A percentile compares a stretch with the other conserved stretches of the same genome.
Evolutionary conservation across 441 rosid species (phyloP).

Genomic region (Populus hybrid): DNA sequence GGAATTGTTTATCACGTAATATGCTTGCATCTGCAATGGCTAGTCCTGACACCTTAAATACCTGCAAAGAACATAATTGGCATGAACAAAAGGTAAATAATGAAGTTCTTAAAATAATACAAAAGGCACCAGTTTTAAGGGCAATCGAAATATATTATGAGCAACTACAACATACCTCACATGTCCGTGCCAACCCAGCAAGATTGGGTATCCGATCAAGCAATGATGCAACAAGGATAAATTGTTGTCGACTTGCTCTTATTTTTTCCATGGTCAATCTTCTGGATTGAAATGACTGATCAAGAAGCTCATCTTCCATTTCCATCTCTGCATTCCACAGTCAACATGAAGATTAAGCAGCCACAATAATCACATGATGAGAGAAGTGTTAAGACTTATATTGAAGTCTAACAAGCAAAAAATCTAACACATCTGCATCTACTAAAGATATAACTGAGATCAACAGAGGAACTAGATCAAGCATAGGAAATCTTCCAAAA

Average conservation of each 20-base stretch:
- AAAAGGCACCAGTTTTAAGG: background rate
- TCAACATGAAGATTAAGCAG: slow-evolving; percentile 1
- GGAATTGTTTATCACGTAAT: slow-evolving; percentile 80
- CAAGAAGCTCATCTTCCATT: slow-evolving; percentile 76
- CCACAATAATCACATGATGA: background rate
- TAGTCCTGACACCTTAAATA: slow-evolving; percentile 78
- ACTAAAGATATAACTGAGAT: background rate
- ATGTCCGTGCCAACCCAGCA: slow-evolving; percentile 93
- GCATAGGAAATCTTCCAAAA: background rate
- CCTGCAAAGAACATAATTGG: slow-evolving; percentile 39
- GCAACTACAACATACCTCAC: slow-evolving; percentile 61
- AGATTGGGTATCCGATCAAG: slow-evolving; percentile 96
- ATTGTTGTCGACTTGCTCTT: slow-evolving; percentile 65
- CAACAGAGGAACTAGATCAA: background rate
- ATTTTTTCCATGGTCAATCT: slow-evolving; percentile 56
- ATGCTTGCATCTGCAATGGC: slow-evolving; percentile 67
- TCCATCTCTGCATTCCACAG: slow-evolving; percentile 65
- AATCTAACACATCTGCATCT: background rate
- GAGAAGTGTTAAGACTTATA: background rate
- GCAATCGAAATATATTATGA: slow-evolving; percentile 6
- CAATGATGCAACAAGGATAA: slow-evolving; percentile 87
- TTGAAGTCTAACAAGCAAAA: background rate
- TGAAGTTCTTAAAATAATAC: slow-evolving; percentile 4
- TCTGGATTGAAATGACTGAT: slow-evolving; percentile 66
- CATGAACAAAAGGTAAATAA: slow-evolving; percentile 12